Conservation (phyloP, 2,329 filamentous ascomycete genomes). For the Cytospora leucostoma region DNA sequence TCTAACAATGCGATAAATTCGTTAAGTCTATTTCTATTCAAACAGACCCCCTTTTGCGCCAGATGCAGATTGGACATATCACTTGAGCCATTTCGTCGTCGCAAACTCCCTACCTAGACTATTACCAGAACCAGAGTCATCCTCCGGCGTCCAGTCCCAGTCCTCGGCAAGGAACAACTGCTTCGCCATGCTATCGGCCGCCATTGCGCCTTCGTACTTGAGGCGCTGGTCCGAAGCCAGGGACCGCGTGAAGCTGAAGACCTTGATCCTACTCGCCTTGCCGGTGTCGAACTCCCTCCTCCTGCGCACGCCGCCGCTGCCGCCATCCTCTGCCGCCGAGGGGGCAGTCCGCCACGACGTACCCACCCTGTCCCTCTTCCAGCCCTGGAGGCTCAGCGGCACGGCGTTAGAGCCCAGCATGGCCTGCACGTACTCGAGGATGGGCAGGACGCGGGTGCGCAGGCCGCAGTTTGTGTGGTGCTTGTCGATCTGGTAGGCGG, state of each 20-base stretch:
- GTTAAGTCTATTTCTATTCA: not conserved
- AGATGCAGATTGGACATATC: not conserved
- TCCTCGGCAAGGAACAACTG: slow-evolving; percentile 56
- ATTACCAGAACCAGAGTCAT: slow-evolving; percentile 29
- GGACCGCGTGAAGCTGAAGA: slow-evolving; percentile 54
- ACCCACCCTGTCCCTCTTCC: slow-evolving; percentile 45
- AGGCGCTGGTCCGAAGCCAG: slow-evolving; percentile 53
- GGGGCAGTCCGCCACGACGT: slow-evolving; percentile 43
- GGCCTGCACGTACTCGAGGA: slow-evolving; percentile 64
- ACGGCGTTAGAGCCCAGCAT: slow-evolving; percentile 53
- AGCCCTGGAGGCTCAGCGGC: slow-evolving; percentile 46
- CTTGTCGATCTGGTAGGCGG: slow-evolving; percentile 72
- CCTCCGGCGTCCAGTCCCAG: slow-evolving; percentile 63
- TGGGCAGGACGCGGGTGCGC: slow-evolving; percentile 63
- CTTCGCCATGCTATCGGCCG: slow-evolving; percentile 52
- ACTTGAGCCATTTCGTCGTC: slow-evolving; percentile 18
- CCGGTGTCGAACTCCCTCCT: slow-evolving; percentile 20
- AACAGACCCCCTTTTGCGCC: not conserved
- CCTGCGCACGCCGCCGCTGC: slow-evolving; percentile 28
- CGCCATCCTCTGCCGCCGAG: slow-evolving; percentile 17
- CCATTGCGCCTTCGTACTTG: slow-evolving; percentile 51
- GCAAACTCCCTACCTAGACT: slow-evolving; percentile 15
- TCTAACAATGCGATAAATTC: not conserved
- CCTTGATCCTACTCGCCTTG: slow-evolving; percentile 12
- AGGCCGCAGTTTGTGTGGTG: slow-evolving; percentile 75